Base-by-base conservation (phyloP, 2,329 filamentous ascomycete genomes). In the Dactylellina sp. region DNA sequence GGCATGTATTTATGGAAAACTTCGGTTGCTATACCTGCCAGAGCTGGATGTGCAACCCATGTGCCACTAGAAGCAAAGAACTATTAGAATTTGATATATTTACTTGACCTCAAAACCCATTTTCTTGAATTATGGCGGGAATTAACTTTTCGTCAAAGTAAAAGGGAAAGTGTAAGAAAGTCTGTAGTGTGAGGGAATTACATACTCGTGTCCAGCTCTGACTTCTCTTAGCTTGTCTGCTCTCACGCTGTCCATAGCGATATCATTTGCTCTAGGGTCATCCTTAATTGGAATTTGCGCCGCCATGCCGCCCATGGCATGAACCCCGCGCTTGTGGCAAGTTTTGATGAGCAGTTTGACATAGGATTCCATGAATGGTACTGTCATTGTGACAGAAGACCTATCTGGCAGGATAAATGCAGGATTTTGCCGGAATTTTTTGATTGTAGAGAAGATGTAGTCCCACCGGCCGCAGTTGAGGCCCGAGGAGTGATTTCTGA, bases 371-470 rank as follows among this genome's bases (percentile, higher is more conserved):
- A 99, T 98, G 84, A 99, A 99, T 11, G 95, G 95, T 1, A 94
- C 91, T 11, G 93, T 98, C 95, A 99, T 98, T 78, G 95, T 99
- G 63, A 99, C 92, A 75, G 88, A 86, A 63, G 89, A 89, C 75
- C 95, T 91, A 82, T 99, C 94, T 25, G 95, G 95, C 18, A 99
- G 89, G 66, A 98, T 89, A 81, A 98, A 98, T 84, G 90, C 89
- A 79, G 91, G 86, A 85, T 97, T 95, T 80, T 97, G 89, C 81
- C 95, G 92, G 90, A 98, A 97, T 83, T 96, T 97, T 88, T 99
- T 99, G 86, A 99, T 98, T 80, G 94, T 92, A 82, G 91, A 95
- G 87, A 99, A 99, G 84, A 99, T 98, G 86, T 99, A 99, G 81
- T 99, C 95, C 95, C 95, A 99, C 78, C 95, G 91, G 77, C 95